Percentiles rank a stretch among this genome's conserved stretches.
Conservation (phyloP, 2,329 filamentous ascomycete species). For the Sclerotiophoma versabilis region DNA sequence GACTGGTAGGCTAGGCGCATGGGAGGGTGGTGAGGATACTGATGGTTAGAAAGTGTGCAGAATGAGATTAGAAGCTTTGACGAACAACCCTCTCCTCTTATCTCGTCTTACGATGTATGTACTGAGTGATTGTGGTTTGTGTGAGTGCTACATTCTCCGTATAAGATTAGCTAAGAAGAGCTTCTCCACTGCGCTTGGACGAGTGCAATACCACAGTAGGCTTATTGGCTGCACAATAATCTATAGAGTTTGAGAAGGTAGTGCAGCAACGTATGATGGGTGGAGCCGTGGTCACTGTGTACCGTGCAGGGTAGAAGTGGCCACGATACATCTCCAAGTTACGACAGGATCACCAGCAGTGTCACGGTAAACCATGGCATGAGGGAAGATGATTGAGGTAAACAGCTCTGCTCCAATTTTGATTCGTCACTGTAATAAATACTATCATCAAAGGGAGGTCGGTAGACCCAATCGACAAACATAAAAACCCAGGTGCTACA, state of each 20-base stretch:
- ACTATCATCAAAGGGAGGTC: constrained; percentile 22
- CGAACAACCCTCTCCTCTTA: no score
- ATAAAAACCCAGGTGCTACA: constrained; percentile 29
- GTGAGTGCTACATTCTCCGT: neutral
- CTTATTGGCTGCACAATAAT: no score
- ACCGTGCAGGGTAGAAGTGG: neutral
- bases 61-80: no score
- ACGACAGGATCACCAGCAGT: neutral
- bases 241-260: no score
- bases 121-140: neutral
- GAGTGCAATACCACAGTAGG: no score
- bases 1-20: constrained; percentile 2
- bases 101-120: no score
- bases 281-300: neutral
- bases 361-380: constrained; percentile 1
- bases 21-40: neutral
- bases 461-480: constrained; percentile 18
- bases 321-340: neutral
- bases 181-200: neutral
- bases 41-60: no score
- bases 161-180: constrained; percentile 8
- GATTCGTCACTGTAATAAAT: constrained; percentile 24
- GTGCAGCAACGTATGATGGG: no score
- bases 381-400: neutral
- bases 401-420: constrained; percentile 23